phyloP scores from a whole-genome alignment of 345 rosid species.

The Euclidium syriacum region DNA sequence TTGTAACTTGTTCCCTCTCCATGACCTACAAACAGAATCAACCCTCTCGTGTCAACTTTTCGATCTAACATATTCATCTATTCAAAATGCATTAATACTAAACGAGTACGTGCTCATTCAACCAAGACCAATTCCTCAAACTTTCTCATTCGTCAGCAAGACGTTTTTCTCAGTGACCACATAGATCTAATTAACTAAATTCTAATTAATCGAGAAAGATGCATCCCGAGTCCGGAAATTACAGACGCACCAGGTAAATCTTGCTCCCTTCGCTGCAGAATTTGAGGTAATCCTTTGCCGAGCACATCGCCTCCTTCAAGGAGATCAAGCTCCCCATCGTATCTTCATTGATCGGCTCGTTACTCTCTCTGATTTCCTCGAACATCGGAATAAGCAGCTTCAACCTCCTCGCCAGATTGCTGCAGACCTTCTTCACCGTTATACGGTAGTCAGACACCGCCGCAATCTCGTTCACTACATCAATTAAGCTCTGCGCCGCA shows the following conservation, averaged over 20 bases:
- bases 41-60: constrained; percentile 1
- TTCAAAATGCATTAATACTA: constrained; percentile 2
- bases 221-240: neutral
- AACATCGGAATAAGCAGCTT: constrained; percentile 79
- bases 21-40: constrained; percentile 51
- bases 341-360: constrained; percentile 50
- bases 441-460: constrained; percentile 50
- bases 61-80: neutral
- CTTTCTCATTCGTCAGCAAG: neutral
- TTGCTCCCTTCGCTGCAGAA: constrained; percentile 87
- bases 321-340: constrained; percentile 38
- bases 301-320: constrained; percentile 45
- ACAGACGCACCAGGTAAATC: constrained; percentile 78
- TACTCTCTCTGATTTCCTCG: constrained; percentile 70
- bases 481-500: constrained; percentile 49
- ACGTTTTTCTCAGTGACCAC: constrained; percentile 17
- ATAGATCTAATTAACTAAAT: constrained; percentile 36
- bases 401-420: constrained; percentile 70
- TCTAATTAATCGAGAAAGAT: neutral
- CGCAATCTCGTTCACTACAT: constrained; percentile 62
- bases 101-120: neutral
- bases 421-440: constrained; percentile 70
- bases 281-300: constrained; percentile 61
- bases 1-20: constrained; percentile 74
- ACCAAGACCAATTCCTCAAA: neutral